Evolutionary conservation across 768 basidiomycete species (phyloP).

Genomic region (Termitomyces sp.): DNA sequence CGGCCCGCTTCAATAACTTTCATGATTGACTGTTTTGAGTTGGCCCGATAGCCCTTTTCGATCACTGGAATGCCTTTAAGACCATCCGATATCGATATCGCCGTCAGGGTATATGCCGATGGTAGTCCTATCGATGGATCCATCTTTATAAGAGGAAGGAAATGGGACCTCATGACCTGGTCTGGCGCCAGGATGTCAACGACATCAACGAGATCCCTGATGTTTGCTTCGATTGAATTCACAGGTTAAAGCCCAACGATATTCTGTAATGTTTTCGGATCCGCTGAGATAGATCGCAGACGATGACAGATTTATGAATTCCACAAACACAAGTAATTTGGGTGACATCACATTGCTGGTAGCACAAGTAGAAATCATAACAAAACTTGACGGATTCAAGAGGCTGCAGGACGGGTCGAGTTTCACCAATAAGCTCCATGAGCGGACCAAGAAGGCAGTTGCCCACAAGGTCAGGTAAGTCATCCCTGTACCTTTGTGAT

Average conservation of each 20-base stretch:
- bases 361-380: not conserved
- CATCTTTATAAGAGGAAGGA: not conserved
- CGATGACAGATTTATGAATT: slow-evolving; percentile 19
- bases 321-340: slow-evolving; percentile 4
- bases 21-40: not conserved
- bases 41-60: not conserved
- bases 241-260: not conserved
- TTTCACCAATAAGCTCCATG: not conserved
- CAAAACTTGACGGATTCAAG: not conserved
- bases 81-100: not conserved
- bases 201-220: not conserved
- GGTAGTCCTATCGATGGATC: not conserved
- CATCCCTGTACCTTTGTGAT: not conserved
- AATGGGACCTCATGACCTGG: not conserved
- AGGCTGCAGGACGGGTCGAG: not conserved
- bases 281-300: slow-evolving; percentile 12
- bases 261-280: not conserved
- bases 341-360: slow-evolving; percentile 18
- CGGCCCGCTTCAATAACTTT: not conserved
- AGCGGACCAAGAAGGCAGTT: slow-evolving; percentile 10
- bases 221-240: not conserved
- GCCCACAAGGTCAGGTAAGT: slow-evolving; percentile 23
- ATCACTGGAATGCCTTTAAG: not conserved
- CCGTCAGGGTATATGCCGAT: not conserved
- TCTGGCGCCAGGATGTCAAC: not conserved